phyloP scores from a whole-genome alignment of 2,329 filamentous ascomycete species.

The Fusarium chuoi region DNA sequence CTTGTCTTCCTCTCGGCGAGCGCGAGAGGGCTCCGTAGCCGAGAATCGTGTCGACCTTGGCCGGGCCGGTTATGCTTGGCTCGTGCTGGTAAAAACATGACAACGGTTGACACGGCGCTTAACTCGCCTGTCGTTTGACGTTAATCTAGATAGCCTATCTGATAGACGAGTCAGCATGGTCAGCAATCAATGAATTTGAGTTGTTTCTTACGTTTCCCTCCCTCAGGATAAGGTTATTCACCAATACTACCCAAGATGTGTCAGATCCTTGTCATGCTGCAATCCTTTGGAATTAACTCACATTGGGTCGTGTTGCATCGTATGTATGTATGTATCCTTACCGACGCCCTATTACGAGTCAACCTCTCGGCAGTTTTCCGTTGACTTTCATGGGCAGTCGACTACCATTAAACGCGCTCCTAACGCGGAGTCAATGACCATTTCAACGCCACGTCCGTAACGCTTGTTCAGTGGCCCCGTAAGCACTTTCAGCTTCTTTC shows the following conservation, averaged over 20 bases:
- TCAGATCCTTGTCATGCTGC: conserved; percentile 12
- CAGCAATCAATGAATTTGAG: neutral
- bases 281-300: conserved; percentile 4
- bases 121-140: conserved; percentile 8
- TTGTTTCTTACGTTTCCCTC: conserved; percentile 1
- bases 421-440: conserved; percentile 20
- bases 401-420: conserved; percentile 13
- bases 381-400: neutral
- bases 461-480: conserved; percentile 8
- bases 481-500: conserved; percentile 33
- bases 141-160: neutral
- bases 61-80: conserved; percentile 27
- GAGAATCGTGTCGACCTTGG: conserved; percentile 3
- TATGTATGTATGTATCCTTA: neutral
- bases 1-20: conserved; percentile 24
- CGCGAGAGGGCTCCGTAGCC: conserved; percentile 15
- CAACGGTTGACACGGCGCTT: conserved; percentile 18
- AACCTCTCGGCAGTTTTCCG: conserved; percentile 14
- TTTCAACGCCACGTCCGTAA: conserved; percentile 21
- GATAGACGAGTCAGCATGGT: neutral
- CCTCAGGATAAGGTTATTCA: conserved; percentile 1
- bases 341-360: neutral
- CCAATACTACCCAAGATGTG: conserved; percentile 20
- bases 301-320: neutral
- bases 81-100: conserved; percentile 4